phyloP scores from a whole-genome alignment of 768 basidiomycete genomes.

The Hericium alpestre region DNA sequence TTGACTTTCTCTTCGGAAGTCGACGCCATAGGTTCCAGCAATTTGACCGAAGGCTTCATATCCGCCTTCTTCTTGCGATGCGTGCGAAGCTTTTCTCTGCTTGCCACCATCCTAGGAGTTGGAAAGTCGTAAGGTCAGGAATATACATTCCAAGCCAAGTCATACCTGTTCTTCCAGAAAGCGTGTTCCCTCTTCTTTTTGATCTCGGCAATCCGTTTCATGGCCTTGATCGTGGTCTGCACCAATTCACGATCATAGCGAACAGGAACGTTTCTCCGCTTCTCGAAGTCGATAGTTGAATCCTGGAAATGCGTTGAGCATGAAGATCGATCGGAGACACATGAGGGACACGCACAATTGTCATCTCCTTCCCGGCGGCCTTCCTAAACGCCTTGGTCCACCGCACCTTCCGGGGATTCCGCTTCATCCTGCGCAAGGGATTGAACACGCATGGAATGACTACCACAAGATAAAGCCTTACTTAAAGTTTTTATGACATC shows the following conservation, averaged over 20 bases:
- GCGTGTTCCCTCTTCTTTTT: conserved; percentile 81
- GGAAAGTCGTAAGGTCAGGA: neutral
- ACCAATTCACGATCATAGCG: conserved; percentile 93
- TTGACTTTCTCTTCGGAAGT: conserved; percentile 37
- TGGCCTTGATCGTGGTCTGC: conserved; percentile 88
- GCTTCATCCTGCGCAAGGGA: conserved; percentile 71
- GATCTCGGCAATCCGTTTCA: conserved; percentile 92
- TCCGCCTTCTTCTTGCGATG: conserved; percentile 59
- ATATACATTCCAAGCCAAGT: conserved; percentile 1
- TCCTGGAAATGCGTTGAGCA: conserved; percentile 43
- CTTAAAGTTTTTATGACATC: conserved; percentile 99
- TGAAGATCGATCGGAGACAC: neutral
- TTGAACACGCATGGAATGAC: neutral
- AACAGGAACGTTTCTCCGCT: conserved; percentile 93
- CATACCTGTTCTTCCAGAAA: conserved; percentile 89
- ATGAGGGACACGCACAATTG: conserved; percentile 55
- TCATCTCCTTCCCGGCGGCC: conserved; percentile 99
- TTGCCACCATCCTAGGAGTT: conserved; percentile 64
- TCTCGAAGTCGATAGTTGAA: conserved; percentile 98
- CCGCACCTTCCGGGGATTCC: conserved; percentile 95
- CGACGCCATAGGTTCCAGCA: conserved; percentile 52
- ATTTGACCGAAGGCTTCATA: conserved; percentile 44
- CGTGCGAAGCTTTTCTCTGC: conserved; percentile 65
- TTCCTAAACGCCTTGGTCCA: conserved; percentile 99
- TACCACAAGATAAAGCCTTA: conserved; percentile 23